A percentile compares a stretch with the other conserved stretches of the same genome.
Conservation (phyloP, 495 filamentous ascomycete species). For the Staphylotrichum longicolle region DNA sequence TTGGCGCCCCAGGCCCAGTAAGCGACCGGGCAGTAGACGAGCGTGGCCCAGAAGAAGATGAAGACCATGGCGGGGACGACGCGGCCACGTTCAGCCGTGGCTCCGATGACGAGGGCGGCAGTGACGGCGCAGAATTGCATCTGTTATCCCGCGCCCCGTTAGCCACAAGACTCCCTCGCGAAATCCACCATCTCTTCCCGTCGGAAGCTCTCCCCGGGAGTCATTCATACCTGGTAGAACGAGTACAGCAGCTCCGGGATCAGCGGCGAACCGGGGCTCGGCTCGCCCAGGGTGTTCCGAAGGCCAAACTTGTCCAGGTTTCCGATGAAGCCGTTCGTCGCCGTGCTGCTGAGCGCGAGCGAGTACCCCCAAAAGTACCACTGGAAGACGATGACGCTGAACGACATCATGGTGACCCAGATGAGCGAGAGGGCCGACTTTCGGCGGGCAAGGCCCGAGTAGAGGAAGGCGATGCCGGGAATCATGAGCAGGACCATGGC, state of each 20-base stretch:
- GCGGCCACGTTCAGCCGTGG: conserved; percentile 90
- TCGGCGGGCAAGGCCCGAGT: conserved; percentile 93
- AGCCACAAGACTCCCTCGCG: neutral
- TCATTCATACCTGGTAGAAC: conserved; percentile 69
- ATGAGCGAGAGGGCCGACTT: conserved; percentile 95
- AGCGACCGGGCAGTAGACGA: conserved; percentile 94
- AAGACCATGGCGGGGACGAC: conserved; percentile 95
- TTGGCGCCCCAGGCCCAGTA: conserved; percentile 96
- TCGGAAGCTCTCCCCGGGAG: no score
- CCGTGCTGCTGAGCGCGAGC: conserved; percentile 80
- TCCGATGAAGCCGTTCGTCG: conserved; percentile 81
- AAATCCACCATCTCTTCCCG: neutral
- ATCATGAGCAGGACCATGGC: conserved; percentile 97
- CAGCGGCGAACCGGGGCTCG: conserved; percentile 74
- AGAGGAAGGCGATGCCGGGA: conserved; percentile 95
- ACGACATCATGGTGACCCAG: conserved; percentile 90
- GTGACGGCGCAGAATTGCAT: conserved; percentile 96
- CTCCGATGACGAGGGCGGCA: conserved; percentile 87
- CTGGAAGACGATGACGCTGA: conserved; percentile 87
- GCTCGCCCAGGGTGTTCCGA: conserved; percentile 70
- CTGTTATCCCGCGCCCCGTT: conserved; percentile 42
- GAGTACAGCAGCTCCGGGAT: conserved; percentile 89
- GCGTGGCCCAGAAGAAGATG: conserved; percentile 90
- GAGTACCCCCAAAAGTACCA: conserved; percentile 99
- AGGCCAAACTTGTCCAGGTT: conserved; percentile 84